These are phyloP conservation scores for Pythium phragmitis DNA, from an alignment of 352 stramenopile species.

Conservation along the genomic window DNA sequence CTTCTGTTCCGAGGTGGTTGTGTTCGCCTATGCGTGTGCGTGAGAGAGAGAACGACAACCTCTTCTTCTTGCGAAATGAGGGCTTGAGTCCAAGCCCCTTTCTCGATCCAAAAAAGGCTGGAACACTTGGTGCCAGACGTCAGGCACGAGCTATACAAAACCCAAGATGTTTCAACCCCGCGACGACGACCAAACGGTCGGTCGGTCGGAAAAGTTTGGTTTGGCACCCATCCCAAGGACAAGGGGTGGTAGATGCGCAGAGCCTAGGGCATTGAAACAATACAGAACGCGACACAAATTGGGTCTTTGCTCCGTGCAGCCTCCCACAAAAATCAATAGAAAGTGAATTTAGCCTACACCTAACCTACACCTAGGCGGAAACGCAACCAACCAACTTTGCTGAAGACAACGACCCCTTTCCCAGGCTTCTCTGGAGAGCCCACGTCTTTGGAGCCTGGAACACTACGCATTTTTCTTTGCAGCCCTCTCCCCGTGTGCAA, in stretches of 20 bases:
- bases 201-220: conserved; percentile 20
- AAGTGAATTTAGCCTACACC: conserved; percentile 18
- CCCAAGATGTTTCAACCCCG: conserved; percentile 18
- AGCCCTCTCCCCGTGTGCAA: too few species aligned
- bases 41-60: conserved; percentile 15
- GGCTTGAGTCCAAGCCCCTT: background rate
- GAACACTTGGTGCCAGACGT: conserved; percentile 11
- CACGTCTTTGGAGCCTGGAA: background rate
- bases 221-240: conserved; percentile 9
- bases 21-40: conserved; percentile 4
- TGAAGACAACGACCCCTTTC: conserved; percentile 10
- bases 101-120: background rate
- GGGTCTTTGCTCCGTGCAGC: background rate
- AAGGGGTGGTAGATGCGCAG: background rate
- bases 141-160: conserved; percentile 19
- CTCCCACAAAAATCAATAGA: conserved; percentile 8
- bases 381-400: conserved; percentile 23
- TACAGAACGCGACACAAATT: conserved; percentile 28
- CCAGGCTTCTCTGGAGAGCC: background rate
- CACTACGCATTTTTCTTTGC: background rate
- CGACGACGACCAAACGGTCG: conserved; percentile 30
- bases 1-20: conserved; percentile 3
- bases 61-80: conserved; percentile 27
- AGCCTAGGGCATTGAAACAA: conserved; percentile 13
- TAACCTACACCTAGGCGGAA: conserved; percentile 20